These are phyloP conservation scores for Microbotryum violaceum DNA, from an alignment of 1,284 basidiomycete genomes.

Conservation along the genomic window DNA sequence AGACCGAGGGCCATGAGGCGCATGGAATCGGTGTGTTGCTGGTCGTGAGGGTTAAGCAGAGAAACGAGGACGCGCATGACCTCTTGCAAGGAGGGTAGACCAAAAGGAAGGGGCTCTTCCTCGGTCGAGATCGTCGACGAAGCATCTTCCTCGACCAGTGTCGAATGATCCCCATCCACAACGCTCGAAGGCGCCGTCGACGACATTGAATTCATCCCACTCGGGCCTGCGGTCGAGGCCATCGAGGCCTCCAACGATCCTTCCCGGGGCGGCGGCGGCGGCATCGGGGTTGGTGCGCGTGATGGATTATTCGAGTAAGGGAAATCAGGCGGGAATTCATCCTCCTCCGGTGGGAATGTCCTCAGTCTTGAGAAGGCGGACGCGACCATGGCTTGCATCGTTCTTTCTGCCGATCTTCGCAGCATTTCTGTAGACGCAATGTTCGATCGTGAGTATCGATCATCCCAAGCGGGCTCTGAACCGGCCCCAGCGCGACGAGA, in stretches of 20 bases:
- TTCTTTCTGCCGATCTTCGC: constrained; percentile 85
- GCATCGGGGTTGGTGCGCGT: too few relatives aligned
- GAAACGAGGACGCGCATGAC: constrained; percentile 90
- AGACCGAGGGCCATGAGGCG: constrained; percentile 81
- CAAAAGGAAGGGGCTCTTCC: constrained; percentile 49
- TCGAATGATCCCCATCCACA: too few relatives aligned
- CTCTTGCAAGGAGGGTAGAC: constrained; percentile 85
- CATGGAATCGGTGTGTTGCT: constrained; percentile 93
- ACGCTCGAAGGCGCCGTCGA: not conserved
- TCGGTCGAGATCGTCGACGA: too few relatives aligned
- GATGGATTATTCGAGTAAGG: too few relatives aligned
- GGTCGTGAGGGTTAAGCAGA: constrained; percentile 87
- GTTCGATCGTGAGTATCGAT: not conserved
- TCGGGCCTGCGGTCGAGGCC: not conserved
- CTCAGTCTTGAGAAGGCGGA: constrained; percentile 70
- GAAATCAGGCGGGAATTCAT: not conserved
- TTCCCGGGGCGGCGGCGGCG: too few relatives aligned
- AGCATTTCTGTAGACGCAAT: constrained; percentile 58
- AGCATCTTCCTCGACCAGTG: too few relatives aligned
- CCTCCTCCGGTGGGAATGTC: constrained; percentile 29
- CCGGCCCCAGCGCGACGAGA: constrained; percentile 23
- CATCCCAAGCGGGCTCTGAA: constrained; percentile 8
- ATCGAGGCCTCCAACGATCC: not conserved
- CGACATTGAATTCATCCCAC: not conserved
- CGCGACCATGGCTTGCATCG: constrained; percentile 80